Evolutionary conservation across 257 asterid genomes (phyloP), one percentile per base, ranked within the genome.

Genomic region (Ajuga chamaepitys): DNA sequence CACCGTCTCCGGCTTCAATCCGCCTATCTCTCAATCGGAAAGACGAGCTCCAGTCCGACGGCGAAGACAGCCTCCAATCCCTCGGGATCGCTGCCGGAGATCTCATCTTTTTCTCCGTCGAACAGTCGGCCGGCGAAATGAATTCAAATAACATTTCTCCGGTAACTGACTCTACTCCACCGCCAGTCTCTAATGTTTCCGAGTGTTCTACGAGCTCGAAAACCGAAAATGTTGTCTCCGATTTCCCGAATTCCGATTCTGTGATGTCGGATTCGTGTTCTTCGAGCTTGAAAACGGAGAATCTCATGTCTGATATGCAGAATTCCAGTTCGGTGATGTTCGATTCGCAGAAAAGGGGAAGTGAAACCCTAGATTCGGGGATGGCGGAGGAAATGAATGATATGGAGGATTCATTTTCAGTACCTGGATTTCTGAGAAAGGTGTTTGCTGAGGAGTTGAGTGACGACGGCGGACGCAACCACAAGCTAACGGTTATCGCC

Each of bases 381-480:
- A 62, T 34, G 74, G 85, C 64, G 0, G 44, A 42, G 48, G 86
- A 74, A 37, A 70, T 41, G 18, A 66, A 55, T 14, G 80, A 72
- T 24, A 77, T 76, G 55, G n/a, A n/a, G n/a, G n/a, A n/a, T n/a
- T 83, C 94, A 13, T 86, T 86, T 62, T 83, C 96, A 0, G 91
- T 83, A 28, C 93, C 97, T 22, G 95, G 95, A 21, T 94, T 88
- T 68, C 70, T 94, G 56, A 79, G 95, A 82, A 86, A 90, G 75
- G 96, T 88, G 51, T 86, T 88, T 54, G 68, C 72, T 11, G 82
- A 81, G 28, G 92, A 86, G 77, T 50, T 88, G 75, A 83, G 85
- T 0, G 70, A 73, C 38, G 85, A 77, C 16, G 58, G 73, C 16
- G 85, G 89, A 5, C 78, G 75, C 50, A 68, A 75, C 40, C 95